Percentiles rank a stretch among this genome's conserved stretches.
Conservation (phyloP, 140 eudicot genomes). For the Flaveria floridana region DNA sequence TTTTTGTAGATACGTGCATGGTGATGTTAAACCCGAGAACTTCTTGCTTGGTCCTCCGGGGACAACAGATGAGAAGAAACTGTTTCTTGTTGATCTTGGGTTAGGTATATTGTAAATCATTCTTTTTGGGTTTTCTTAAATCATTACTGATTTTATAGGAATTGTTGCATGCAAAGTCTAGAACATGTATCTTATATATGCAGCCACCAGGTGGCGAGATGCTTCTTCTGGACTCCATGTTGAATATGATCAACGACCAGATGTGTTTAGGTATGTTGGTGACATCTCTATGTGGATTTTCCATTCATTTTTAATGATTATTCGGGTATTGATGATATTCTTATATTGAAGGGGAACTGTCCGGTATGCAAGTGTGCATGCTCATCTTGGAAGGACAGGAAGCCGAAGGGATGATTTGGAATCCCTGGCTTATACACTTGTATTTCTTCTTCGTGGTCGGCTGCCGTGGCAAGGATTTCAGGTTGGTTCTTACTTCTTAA, state of each 20-base stretch:
- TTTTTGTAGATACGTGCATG: constrained; percentile 76
- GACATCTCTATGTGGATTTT: background rate
- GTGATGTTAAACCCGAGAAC: constrained; percentile 93
- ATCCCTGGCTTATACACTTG: constrained; percentile 87
- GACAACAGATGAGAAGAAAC: constrained; percentile 70
- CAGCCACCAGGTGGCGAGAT: constrained; percentile 86
- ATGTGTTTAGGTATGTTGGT: constrained; percentile 66
- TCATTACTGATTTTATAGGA: background rate
- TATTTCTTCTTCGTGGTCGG: constrained; percentile 86
- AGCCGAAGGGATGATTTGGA: constrained; percentile 94
- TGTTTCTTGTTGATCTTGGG: constrained; percentile 91
- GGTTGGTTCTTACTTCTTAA: constrained; percentile 37
- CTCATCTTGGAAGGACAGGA: constrained; percentile 94
- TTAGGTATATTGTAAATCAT: constrained; percentile 46
- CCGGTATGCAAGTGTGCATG: constrained; percentile 95
- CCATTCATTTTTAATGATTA: background rate
- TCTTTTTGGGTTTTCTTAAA: background rate
- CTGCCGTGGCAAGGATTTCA: constrained; percentile 95
- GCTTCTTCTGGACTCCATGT: constrained; percentile 76
- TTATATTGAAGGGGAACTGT: constrained; percentile 72
- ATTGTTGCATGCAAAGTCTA: background rate
- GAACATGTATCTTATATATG: background rate
- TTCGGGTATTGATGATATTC: background rate
- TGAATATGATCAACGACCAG: constrained; percentile 90
- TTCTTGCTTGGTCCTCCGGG: constrained; percentile 87